Percentiles rank a stretch among this genome's conserved stretches.
These are phyloP conservation scores for Cryptococcus deneoformans DNA, from an alignment of 1,284 basidiomycete genomes.

Conservation along the genomic window DNA sequence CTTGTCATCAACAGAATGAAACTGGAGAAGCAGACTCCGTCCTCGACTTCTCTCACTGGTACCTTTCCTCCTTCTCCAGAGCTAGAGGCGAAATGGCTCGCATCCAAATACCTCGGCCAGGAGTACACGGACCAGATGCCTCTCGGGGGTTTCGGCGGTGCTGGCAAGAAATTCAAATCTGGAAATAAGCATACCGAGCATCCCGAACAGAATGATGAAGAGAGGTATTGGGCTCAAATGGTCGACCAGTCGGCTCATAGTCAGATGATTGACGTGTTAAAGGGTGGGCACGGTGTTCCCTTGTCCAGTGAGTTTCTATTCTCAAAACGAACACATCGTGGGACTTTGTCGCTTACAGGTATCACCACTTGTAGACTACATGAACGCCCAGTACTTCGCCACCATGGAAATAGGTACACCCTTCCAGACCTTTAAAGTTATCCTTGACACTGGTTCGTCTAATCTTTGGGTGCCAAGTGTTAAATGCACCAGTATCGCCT, in stretches of 20 bases:
- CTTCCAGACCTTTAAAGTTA: constrained; percentile 56
- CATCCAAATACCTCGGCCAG: constrained; percentile 69
- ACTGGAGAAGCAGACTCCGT: constrained; percentile 69
- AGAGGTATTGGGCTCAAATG: constrained; percentile 75
- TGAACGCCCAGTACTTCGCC: constrained; percentile 97
- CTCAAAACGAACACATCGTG: not conserved
- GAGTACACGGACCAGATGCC: constrained; percentile 57
- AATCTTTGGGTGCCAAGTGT: constrained; percentile 67
- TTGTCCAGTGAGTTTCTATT: constrained; percentile 67
- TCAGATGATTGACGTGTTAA: constrained; percentile 49
- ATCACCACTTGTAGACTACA: constrained; percentile 64
- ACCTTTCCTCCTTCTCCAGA: constrained; percentile 51
- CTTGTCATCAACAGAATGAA: constrained; percentile 60
- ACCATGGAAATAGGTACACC: constrained; percentile 71
- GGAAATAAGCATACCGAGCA: constrained; percentile 17
- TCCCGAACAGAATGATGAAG: constrained; percentile 52
- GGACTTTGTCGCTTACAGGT: not conserved
- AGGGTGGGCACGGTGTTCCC: constrained; percentile 84
- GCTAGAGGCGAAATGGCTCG: constrained; percentile 75
- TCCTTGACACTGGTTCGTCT: constrained; percentile 60
- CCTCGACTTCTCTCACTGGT: too few species aligned
- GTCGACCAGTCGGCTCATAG: constrained; percentile 47
- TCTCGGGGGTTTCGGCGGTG: constrained; percentile 68
- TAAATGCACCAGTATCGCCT: constrained; percentile 91
- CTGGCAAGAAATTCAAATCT: constrained; percentile 60